Conservation (phyloP, 2,329 filamentous ascomycete species). For the Cladosporium colombiae region DNA sequence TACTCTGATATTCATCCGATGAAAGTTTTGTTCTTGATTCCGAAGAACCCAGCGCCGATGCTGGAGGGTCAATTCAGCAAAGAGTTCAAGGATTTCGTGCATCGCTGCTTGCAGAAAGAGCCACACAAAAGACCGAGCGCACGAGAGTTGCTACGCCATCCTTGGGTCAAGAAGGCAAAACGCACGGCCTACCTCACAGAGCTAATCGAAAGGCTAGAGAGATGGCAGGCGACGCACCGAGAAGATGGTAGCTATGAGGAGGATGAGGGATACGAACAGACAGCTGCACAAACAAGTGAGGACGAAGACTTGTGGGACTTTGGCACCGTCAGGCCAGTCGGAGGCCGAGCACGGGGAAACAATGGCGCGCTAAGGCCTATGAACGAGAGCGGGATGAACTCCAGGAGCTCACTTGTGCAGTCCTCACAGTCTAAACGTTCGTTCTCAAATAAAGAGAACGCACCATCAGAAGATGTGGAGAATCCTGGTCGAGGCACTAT, state of each 20-base stretch:
- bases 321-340: conserved; percentile 85
- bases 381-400: conserved; percentile 80
- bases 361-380: conserved; percentile 68
- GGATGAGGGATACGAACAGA: conserved; percentile 50
- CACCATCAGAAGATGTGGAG: conserved; percentile 31
- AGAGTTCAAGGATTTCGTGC: conserved; percentile 54
- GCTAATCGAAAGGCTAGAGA: conserved; percentile 84
- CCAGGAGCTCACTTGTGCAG: conserved; percentile 54
- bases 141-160: conserved; percentile 81
- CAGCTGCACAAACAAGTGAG: conserved; percentile 50
- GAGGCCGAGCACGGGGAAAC: conserved; percentile 39
- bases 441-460: conserved; percentile 39
- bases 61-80: conserved; percentile 56
- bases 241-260: conserved; percentile 66
- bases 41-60: conserved; percentile 84
- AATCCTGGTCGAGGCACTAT: conserved; percentile 34
- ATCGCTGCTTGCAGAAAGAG: conserved; percentile 79
- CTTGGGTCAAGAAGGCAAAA: conserved; percentile 88
- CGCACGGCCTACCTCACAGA: conserved; percentile 97
- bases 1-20: conserved; percentile 97
- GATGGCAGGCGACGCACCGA: conserved; percentile 82
- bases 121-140: conserved; percentile 86
- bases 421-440: conserved; percentile 39
- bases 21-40: conserved; percentile 96
- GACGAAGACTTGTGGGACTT: conserved; percentile 98